A percentile compares a stretch with the other conserved stretches of the same genome.
These are phyloP conservation scores for Eucalyptus shirleyi DNA, from an alignment of 345 rosid species.

Conservation along the genomic window DNA sequence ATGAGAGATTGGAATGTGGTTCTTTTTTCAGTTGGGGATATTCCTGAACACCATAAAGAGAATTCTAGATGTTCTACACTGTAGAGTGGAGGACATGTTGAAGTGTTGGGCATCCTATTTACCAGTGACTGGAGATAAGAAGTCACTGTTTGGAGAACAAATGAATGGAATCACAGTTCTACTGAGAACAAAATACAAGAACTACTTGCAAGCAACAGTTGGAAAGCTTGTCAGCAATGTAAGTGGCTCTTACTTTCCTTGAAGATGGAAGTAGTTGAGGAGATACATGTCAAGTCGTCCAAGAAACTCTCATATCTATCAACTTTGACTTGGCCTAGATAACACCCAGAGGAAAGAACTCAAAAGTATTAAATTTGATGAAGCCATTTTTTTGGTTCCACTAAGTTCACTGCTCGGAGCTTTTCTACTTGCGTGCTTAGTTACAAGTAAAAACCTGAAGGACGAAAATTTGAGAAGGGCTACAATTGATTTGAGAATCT, in stretches of 20 bases:
- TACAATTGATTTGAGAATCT: neutral
- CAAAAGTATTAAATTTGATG: neutral
- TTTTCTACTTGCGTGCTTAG: neutral
- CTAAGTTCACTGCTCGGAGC: neutral
- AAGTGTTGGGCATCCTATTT: constrained; percentile 87
- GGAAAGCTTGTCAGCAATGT: constrained; percentile 85
- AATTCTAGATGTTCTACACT: constrained; percentile 78
- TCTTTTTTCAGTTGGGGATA: constrained; percentile 50
- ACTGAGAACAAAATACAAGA: constrained; percentile 88
- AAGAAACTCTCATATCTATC: neutral
- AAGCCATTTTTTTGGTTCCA: neutral
- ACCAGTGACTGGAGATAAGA: constrained; percentile 67
- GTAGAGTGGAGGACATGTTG: constrained; percentile 66
- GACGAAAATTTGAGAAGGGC: neutral
- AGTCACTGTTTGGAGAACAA: constrained; percentile 71
- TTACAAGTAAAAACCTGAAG: neutral
- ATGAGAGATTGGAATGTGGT: neutral
- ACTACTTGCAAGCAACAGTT: constrained; percentile 83
- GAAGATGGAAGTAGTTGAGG: neutral
- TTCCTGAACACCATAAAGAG: constrained; percentile 88
- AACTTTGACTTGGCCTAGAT: neutral
- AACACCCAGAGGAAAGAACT: neutral
- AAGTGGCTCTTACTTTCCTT: constrained; percentile 5
- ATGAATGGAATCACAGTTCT: constrained; percentile 84
- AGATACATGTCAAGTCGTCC: neutral